These are phyloP conservation scores for Umbelopsis sp. DNA, from an alignment of 192 early-diverging fungal species.

Conservation along the genomic window DNA sequence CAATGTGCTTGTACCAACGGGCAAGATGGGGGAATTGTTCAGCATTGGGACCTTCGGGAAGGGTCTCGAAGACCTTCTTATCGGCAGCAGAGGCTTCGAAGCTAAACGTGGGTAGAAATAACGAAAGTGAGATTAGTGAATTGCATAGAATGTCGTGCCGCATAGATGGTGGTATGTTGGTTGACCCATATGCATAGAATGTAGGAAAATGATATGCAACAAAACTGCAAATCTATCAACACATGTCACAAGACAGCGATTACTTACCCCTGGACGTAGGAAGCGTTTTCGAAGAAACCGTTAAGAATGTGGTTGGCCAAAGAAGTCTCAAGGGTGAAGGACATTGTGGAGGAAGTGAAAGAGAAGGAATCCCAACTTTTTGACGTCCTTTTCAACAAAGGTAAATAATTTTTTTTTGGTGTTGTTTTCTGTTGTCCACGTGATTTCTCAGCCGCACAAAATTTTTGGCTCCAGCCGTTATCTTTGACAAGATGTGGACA, in stretches of 20 bases:
- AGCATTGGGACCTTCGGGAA: constrained; percentile 73
- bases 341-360: constrained; percentile 50
- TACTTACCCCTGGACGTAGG: constrained; percentile 78
- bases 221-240: too few relatives aligned
- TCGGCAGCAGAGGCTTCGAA: constrained; percentile 81
- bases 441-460: not conserved
- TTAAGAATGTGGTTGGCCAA: constrained; percentile 72
- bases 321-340: constrained; percentile 63
- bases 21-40: constrained; percentile 81
- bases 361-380: constrained; percentile 4
- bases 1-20: constrained; percentile 97
- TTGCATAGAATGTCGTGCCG: too few relatives aligned
- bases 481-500: too few relatives aligned
- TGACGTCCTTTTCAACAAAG: not conserved
- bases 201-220: too few relatives aligned
- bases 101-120: constrained; percentile 34
- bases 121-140: too few relatives aligned
- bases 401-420: not conserved
- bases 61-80: constrained; percentile 81
- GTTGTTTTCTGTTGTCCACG: not conserved
- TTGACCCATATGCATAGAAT: not conserved
- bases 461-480: not conserved
- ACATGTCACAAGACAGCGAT: not conserved
- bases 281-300: constrained; percentile 76
- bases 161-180: too few relatives aligned